phyloP scores from a whole-genome alignment of 768 basidiomycete genomes.

The Leccinum sublutescens region DNA sequence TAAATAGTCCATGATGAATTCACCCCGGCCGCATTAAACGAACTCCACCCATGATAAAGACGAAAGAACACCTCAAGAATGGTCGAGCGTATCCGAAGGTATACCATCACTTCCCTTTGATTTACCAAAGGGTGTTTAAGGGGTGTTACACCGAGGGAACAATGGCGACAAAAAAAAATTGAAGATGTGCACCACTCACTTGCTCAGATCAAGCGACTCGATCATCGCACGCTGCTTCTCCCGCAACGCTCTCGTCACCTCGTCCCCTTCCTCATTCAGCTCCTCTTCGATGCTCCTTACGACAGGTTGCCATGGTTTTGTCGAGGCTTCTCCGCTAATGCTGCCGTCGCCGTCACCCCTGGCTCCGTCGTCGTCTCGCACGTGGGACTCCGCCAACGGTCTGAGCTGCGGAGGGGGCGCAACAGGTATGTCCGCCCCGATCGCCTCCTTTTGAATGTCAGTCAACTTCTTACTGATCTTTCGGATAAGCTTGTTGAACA shows the following conservation, averaged over 20 bases:
- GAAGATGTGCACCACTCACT: slow-evolving; percentile 53
- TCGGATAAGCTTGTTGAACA: slow-evolving; percentile 88
- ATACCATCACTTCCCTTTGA: neutral
- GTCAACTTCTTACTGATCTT: slow-evolving; percentile 76
- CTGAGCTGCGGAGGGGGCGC: slow-evolving; percentile 27
- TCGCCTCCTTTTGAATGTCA: slow-evolving; percentile 76
- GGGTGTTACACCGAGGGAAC: slow-evolving; percentile 6
- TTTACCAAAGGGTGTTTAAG: neutral
- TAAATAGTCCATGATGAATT: neutral
- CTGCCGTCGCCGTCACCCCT: slow-evolving; percentile 7
- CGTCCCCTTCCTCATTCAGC: slow-evolving; percentile 73
- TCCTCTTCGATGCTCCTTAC: slow-evolving; percentile 57
- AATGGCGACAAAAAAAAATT: neutral
- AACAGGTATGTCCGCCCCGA: slow-evolving; percentile 61
- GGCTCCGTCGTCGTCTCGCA: slow-evolving; percentile 3
- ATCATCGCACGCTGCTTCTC: slow-evolving; percentile 88
- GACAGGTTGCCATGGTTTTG: slow-evolving; percentile 43
- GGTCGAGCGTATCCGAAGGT: neutral
- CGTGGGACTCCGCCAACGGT: slow-evolving; percentile 14
- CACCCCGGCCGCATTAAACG: neutral
- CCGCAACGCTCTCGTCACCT: slow-evolving; percentile 48
- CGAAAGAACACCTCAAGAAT: neutral
- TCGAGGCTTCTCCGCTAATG: slow-evolving; percentile 1
- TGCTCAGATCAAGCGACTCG: slow-evolving; percentile 80
- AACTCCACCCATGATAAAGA: neutral